phyloP scores from a whole-genome alignment of 257 asterid species.

The Schizonepeta tenuifolia region DNA sequence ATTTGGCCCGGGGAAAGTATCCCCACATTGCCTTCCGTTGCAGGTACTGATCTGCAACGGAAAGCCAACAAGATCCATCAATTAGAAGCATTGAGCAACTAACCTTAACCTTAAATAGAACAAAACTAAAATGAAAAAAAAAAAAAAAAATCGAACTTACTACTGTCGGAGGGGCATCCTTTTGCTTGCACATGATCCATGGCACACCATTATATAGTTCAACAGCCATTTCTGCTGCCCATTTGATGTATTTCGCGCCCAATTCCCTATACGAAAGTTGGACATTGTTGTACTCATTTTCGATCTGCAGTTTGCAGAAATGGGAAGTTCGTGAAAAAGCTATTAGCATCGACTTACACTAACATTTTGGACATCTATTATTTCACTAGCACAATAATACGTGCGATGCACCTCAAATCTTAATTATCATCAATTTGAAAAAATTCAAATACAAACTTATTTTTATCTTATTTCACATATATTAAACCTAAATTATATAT shows the following conservation, averaged over 20 bases:
- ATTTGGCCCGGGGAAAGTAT: slow-evolving; percentile 82
- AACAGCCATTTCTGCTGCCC: slow-evolving; percentile 92
- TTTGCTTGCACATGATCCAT: slow-evolving; percentile 98
- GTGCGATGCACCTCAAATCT: no score
- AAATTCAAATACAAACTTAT: no score
- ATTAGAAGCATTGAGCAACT: no score
- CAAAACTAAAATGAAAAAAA: neutral
- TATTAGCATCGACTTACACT: neutral
- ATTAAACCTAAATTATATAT: no score
- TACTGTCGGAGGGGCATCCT: slow-evolving; percentile 68
- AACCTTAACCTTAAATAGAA: neutral
- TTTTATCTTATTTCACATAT: no score
- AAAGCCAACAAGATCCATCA: neutral
- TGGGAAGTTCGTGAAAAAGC: neutral
- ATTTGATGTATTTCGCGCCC: slow-evolving; percentile 64
- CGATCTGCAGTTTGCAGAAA: slow-evolving; percentile 51
- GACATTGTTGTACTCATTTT: slow-evolving; percentile 86
- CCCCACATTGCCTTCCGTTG: slow-evolving; percentile 95
- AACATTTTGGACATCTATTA: neutral
- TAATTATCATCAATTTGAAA: no score
- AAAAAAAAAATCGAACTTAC: slow-evolving; percentile 37
- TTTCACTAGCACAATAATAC: neutral
- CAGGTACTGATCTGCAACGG: slow-evolving; percentile 75
- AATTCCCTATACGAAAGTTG: slow-evolving; percentile 66
- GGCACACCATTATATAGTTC: slow-evolving; percentile 60